These are phyloP conservation scores for Noccaea bulbosa DNA, from an alignment of 345 rosid species.

Conservation along the genomic window DNA sequence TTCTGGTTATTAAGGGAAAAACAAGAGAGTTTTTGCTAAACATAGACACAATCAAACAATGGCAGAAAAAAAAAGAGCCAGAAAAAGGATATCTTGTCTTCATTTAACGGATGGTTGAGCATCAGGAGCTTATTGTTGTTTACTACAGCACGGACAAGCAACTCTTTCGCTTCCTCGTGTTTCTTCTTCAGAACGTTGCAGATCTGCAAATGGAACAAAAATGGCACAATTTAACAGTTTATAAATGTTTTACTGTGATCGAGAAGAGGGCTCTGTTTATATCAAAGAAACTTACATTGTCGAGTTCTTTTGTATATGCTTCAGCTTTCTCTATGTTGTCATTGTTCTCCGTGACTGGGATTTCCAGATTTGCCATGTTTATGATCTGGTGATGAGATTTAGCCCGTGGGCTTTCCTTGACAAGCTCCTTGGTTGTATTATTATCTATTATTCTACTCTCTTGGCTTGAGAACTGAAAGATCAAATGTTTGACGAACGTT, in stretches of 20 bases:
- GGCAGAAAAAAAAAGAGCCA: background rate
- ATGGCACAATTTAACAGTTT: background rate
- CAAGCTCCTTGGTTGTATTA: conserved; percentile 37
- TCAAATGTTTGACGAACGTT: conserved; percentile 19
- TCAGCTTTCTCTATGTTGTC: conserved; percentile 74
- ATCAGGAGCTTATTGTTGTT: conserved; percentile 75
- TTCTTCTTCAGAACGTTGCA: conserved; percentile 81
- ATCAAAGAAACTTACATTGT: conserved; percentile 52
- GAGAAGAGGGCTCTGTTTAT: conserved; percentile 6
- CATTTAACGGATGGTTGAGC: conserved; percentile 78
- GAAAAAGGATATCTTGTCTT: conserved; percentile 85
- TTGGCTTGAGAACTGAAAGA: conserved; percentile 49
- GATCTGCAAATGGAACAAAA: conserved; percentile 53
- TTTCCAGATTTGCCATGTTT: conserved; percentile 50
- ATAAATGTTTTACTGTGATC: background rate
- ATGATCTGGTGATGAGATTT: conserved; percentile 42
- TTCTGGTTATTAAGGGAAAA: conserved; percentile 56
- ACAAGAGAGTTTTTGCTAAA: background rate
- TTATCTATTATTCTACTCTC: conserved; percentile 38
- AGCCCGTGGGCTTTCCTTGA: conserved; percentile 38
- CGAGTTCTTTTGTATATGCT: conserved; percentile 80
- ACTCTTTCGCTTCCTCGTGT: conserved; percentile 83
- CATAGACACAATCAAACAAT: background rate
- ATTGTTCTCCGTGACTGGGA: conserved; percentile 51
- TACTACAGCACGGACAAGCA: conserved; percentile 80